Base-by-base conservation (phyloP, 805 yeast species). In the Groenewaldozyma tartarivorans region DNA sequence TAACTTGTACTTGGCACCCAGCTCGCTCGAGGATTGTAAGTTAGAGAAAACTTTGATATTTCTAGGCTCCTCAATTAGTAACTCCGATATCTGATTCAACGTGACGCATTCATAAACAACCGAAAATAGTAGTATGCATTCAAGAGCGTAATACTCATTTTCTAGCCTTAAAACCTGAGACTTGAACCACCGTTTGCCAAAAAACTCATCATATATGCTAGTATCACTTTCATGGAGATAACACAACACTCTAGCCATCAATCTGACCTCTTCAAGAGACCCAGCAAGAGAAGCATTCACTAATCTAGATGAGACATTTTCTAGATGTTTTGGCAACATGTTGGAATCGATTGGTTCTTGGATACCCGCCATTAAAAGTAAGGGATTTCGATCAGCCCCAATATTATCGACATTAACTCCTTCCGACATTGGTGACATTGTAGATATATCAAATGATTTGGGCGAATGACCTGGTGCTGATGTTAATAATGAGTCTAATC, bases 71-170 rank as follows among this genome's bases (percentile, higher is more conserved):
- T 16, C 40, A 41, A 39, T 48, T 33, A 60, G 54, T 4, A 67
- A 48, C 13, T 62, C 64, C 4, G 64, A 54, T 1, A 68, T 48
- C 1, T 58, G 47, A 13, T 60, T 53, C 3, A 72, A 36, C 2
- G 54, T 48, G 2, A 67, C 46, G 32, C 70, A 56, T 16, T 62
- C 67, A 39, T 66, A 60, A 9, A 62, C 42, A 1, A 71, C 49
- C 33, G 71, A 43, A 21, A 57, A 62, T n/a, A 61, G 42, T 4
- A 69, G 47, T 9, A 70, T 55, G 31, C 58, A 66, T 35, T 61
- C 47, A 40, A 65, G 60, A 19, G 57, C 46, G 2, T 62, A 58
- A 41, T 62, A 65, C 33, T 64, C 66, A 4, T 47, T 39, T 20
- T 47, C 47, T 4, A 45, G 38, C 37, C 44, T 45, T 38, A 56